Conservation (phyloP, 2,329 filamentous ascomycete genomes). For the Teratosphaeria viscida region DNA sequence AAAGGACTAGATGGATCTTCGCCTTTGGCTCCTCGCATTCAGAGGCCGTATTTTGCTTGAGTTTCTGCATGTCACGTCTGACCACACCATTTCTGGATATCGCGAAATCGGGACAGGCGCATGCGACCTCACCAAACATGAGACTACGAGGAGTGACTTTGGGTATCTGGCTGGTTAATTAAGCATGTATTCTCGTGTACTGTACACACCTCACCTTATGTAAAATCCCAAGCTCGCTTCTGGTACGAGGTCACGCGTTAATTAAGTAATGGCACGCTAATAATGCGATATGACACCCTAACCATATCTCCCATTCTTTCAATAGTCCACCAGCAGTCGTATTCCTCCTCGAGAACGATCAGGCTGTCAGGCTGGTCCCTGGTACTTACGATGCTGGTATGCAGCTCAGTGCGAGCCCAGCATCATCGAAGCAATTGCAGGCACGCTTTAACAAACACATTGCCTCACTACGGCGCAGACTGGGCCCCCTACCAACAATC, state of each 20-base stretch:
- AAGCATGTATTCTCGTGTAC: no score
- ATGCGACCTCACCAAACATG: no score
- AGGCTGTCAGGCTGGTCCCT: not conserved
- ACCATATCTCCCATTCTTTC: not conserved
- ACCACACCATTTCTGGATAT: no score
- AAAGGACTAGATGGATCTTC: no score
- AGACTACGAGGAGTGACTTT: no score
- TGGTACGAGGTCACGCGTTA: not conserved
- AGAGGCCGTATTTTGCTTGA: no score
- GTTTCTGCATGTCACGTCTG: no score
- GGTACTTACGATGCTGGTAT: not conserved
- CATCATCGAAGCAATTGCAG: not conserved
- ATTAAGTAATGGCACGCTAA: not conserved
- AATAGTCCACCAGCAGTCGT: not conserved
- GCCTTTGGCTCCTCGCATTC: no score
- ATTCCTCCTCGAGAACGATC: not conserved
- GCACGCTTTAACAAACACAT: not conserved
- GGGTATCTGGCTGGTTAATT: no score
- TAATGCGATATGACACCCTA: not conserved
- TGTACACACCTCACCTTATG: no score
- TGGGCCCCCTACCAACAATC: not conserved
- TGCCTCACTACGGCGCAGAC: not conserved
- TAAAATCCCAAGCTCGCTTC: no score
- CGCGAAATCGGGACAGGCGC: no score
- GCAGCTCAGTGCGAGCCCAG: not conserved